Evolutionary conservation across 305 asterid species (phyloP), one percentile per base, ranked within the genome.

Genomic region (Solanum aculeatissimum): DNA sequence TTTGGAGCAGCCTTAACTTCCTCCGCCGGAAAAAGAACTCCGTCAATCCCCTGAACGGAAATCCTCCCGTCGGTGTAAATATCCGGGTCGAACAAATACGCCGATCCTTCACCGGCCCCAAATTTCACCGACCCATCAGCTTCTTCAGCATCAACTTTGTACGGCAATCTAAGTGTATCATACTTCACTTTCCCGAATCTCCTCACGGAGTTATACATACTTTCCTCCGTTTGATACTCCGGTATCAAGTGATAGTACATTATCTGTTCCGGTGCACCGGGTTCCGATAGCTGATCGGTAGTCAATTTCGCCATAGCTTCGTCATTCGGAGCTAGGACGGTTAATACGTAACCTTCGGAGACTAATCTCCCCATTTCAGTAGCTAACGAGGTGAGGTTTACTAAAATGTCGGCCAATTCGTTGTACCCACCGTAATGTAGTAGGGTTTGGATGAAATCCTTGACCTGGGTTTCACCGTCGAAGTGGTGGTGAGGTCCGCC

Each of bases 281-380:
- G 98, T 66, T 96, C 99, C 19, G 95, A 91, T 84, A 96, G 45
- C 75, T 93, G 97, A 88, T 96, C 99, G 4, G 98, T 92, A 1
- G 97, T 92, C 1, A 96, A 55, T 86, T 96, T 96, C 38, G 99
- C 98, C 99, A 96, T 93, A 21, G 99, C 99, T 78, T 96, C 99
- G 63, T 96, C 99, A 65, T 94, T 94, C 0, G 99, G 99, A 0
- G 99, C 98, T 25, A 96, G 58, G 2, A 96, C 98, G 1, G 99
- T 96, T 27, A 96, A 60, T 4, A 92, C 97, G 13, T 96, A 96
- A 0, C 99, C 99, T 86, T 96, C 99, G 0, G 99, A 96, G 0
- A 96, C 97, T n/a, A 96, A 80, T 62, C 91, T 88, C 14, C 99
- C 99, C 99, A 96, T 96, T 83, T 96, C 99, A 0, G 98, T 77